Conservation (phyloP, 768 basidiomycete species). For the Pulveroboletus sp. region DNA sequence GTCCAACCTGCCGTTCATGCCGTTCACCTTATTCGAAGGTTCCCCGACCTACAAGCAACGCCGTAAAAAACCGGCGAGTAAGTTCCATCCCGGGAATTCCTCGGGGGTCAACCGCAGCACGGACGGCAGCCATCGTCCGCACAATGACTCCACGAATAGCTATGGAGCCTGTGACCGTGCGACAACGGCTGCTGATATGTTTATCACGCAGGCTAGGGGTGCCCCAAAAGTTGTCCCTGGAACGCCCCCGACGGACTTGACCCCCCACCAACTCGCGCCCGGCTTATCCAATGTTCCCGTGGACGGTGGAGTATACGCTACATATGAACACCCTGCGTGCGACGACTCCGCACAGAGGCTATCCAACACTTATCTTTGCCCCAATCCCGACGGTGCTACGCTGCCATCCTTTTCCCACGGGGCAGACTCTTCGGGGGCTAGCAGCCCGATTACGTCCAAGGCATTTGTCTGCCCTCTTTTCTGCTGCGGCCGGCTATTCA, state of each 20-base stretch:
- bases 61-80: slow-evolving; percentile 62
- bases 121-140: slow-evolving; percentile 19
- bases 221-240: slow-evolving; percentile 35
- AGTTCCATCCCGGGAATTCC: slow-evolving; percentile 23
- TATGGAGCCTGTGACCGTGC: slow-evolving; percentile 27
- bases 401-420: slow-evolving; percentile 20
- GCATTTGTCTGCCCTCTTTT: slow-evolving; percentile 79
- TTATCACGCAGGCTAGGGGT: slow-evolving; percentile 55
- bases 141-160: slow-evolving; percentile 15
- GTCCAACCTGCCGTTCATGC: slow-evolving; percentile 44
- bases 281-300: slow-evolving; percentile 19
- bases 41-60: slow-evolving; percentile 87
- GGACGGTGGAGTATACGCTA: slow-evolving; percentile 16
- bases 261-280: slow-evolving; percentile 17
- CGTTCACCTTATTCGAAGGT: slow-evolving; percentile 76
- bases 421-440: slow-evolving; percentile 17
- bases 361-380: slow-evolving; percentile 14
- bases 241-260: slow-evolving; percentile 17
- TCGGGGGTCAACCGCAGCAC: slow-evolving; percentile 26
- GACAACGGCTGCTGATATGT: slow-evolving; percentile 63
- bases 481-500: slow-evolving; percentile 83
- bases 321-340: slow-evolving; percentile 17
- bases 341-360: slow-evolving; percentile 17
- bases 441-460: slow-evolving; percentile 42
- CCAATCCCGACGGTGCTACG: slow-evolving; percentile 11